Conservation (phyloP, 2,329 filamentous ascomycete genomes). For the Whalleya microplaca region DNA sequence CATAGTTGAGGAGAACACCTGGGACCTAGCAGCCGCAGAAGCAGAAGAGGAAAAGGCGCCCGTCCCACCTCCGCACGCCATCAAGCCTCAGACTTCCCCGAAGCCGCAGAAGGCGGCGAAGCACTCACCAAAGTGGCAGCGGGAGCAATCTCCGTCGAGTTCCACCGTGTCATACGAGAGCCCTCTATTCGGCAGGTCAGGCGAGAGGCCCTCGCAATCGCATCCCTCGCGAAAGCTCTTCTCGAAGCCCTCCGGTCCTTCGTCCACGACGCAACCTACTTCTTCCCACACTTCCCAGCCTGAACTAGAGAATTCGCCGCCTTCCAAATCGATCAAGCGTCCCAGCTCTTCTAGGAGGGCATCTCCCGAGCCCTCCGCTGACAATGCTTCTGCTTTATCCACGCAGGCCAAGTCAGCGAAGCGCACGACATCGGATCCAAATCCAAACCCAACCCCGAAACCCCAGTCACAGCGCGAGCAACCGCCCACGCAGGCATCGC, state of each 20-base stretch:
- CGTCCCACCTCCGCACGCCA: slow-evolving; percentile 36
- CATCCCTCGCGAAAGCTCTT: slow-evolving; percentile 36
- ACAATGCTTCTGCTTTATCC: slow-evolving; percentile 3
- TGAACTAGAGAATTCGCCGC: slow-evolving; percentile 13
- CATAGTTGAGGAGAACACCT: slow-evolving; percentile 52
- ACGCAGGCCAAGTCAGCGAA: slow-evolving; percentile 15
- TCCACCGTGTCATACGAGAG: slow-evolving; percentile 36
- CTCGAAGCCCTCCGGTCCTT: slow-evolving; percentile 28
- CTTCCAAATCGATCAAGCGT: slow-evolving; percentile 3
- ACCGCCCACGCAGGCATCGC: slow-evolving; percentile 12
- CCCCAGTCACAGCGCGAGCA: slow-evolving; percentile 8
- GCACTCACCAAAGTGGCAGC: slow-evolving; percentile 13
- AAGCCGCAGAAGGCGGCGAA: slow-evolving; percentile 31
- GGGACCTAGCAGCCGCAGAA: slow-evolving; percentile 44
- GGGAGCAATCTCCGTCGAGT: slow-evolving; percentile 18
- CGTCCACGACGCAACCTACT: neutral
- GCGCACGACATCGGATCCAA: slow-evolving; percentile 24
- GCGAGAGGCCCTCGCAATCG: slow-evolving; percentile 35
- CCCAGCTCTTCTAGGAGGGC: slow-evolving; percentile 12
- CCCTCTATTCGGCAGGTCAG: slow-evolving; percentile 38
- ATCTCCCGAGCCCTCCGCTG: slow-evolving; percentile 9
- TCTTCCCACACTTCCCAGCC: slow-evolving; percentile 4
- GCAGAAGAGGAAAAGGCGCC: slow-evolving; percentile 31
- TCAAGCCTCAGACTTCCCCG: slow-evolving; percentile 37
- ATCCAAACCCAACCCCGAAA: slow-evolving; percentile 2